phyloP scores from a whole-genome alignment of 1,284 basidiomycete genomes.

The Ganoderma sinense region DNA sequence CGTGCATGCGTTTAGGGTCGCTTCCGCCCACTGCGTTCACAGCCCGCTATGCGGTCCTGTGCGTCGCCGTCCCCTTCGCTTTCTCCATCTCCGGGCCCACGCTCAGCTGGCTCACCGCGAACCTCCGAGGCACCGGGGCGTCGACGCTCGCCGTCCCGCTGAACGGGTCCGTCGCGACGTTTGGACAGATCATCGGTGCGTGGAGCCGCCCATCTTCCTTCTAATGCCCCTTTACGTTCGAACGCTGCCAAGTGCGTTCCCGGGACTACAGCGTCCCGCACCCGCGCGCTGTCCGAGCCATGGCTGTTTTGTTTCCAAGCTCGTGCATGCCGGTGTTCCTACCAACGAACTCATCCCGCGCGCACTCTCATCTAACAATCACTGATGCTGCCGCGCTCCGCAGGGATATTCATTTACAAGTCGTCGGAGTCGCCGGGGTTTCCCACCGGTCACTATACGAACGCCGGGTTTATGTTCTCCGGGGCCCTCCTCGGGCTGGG shows the following conservation, averaged over 20 bases:
- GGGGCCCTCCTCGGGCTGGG: slow-evolving; percentile 33
- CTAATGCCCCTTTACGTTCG: neutral
- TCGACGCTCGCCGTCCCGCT: slow-evolving; percentile 45
- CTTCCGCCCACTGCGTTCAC: slow-evolving; percentile 39
- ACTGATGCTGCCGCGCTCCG: neutral
- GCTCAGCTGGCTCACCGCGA: slow-evolving; percentile 46
- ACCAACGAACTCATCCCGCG: neutral
- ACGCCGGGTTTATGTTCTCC: slow-evolving; percentile 40
- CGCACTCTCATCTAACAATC: neutral
- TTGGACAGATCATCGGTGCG: slow-evolving; percentile 44
- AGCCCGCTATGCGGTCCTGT: slow-evolving; percentile 44
- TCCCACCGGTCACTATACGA: slow-evolving; percentile 46
- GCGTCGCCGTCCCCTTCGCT: slow-evolving; percentile 42
- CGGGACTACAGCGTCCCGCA: neutral
- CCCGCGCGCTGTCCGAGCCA: neutral
- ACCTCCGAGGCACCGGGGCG: slow-evolving; percentile 40
- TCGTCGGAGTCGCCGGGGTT: slow-evolving; percentile 41
- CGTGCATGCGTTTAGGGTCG: slow-evolving; percentile 25
- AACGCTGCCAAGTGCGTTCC: neutral
- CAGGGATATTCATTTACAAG: slow-evolving; percentile 49
- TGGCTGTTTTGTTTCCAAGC: neutral
- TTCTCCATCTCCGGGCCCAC: slow-evolving; percentile 45
- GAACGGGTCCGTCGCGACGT: slow-evolving; percentile 43
- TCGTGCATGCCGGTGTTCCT: neutral
- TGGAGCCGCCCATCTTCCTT: neutral